A percentile compares a stretch with the other conserved stretches of the same genome.
Evolutionary conservation across 805 yeast species (phyloP).

Genomic region (Candida maris): DNA sequence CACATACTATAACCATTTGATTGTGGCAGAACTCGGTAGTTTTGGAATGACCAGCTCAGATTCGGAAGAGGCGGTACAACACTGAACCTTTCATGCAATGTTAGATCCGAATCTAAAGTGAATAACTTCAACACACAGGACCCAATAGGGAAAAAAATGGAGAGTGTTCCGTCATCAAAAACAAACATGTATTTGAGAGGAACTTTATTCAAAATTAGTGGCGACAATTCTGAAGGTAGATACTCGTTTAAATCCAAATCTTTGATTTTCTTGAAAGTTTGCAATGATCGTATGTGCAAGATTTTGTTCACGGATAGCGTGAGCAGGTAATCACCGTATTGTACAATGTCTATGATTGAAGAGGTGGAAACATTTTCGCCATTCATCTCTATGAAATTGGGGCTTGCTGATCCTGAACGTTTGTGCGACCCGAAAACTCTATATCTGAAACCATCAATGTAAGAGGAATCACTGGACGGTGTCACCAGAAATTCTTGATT

Average conservation of each 20-base stretch:
- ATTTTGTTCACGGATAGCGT: slow-evolving; percentile 54
- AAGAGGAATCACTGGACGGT: slow-evolving; percentile 53
- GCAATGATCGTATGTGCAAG: slow-evolving; percentile 59
- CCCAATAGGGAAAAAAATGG: slow-evolving; percentile 28
- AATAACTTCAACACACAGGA: slow-evolving; percentile 21
- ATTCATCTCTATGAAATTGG: slow-evolving; percentile 18
- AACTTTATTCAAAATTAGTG: slow-evolving; percentile 13
- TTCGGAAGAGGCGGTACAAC: slow-evolving; percentile 16
- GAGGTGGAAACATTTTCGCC: slow-evolving; percentile 21
- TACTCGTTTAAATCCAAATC: slow-evolving; percentile 22
- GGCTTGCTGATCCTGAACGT: slow-evolving; percentile 2
- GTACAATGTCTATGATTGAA: slow-evolving; percentile 19
- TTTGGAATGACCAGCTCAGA: slow-evolving; percentile 26
- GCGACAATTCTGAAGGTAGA: slow-evolving; percentile 21
- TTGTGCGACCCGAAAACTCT: slow-evolving; percentile 20
- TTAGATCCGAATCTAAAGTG: slow-evolving; percentile 12
- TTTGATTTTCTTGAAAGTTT: slow-evolving; percentile 25
- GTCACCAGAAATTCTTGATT: slow-evolving; percentile 19
- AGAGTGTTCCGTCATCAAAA: slow-evolving; percentile 10
- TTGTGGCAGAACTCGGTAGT: slow-evolving; percentile 11
- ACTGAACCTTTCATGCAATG: slow-evolving; percentile 9
- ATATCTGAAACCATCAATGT: slow-evolving; percentile 31
- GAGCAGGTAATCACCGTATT: slow-evolving; percentile 12
- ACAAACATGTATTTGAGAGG: slow-evolving; percentile 20
- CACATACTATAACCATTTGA: slow-evolving; percentile 13